Percentiles rank a stretch among this genome's conserved stretches.
These are phyloP conservation scores for Sarocladium strictum DNA, from an alignment of 2,329 filamentous ascomycete genomes.

Conservation along the genomic window DNA sequence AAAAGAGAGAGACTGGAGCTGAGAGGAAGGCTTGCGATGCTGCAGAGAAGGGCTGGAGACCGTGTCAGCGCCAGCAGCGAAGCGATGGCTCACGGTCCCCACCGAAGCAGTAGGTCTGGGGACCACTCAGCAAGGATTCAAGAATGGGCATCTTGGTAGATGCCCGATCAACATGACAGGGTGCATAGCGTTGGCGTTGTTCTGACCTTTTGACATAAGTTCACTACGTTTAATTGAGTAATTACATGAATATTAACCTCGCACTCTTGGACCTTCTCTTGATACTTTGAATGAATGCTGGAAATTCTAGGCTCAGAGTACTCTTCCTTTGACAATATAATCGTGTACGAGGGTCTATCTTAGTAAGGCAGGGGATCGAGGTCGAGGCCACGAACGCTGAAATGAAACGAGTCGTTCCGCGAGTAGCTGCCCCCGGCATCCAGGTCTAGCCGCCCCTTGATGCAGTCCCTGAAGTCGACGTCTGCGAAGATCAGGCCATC, in stretches of 20 bases:
- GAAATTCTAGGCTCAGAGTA: too few species aligned
- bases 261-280: too few species aligned
- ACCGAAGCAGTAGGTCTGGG: background rate
- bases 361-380: constrained; percentile 51
- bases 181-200: background rate
- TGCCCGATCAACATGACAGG: background rate
- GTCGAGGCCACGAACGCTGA: constrained; percentile 53
- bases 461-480: constrained; percentile 83
- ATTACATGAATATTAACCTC: too few species aligned
- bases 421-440: constrained; percentile 85
- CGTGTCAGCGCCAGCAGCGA: constrained; percentile 20
- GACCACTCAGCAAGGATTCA: too few species aligned
- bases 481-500: constrained; percentile 62
- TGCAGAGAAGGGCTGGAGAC: constrained; percentile 23
- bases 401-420: constrained; percentile 58
- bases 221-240: too few species aligned
- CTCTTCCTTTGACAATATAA: too few species aligned
- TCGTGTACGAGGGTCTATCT: background rate
- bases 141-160: too few species aligned
- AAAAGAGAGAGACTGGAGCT: constrained; percentile 25
- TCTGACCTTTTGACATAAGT: too few species aligned
- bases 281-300: too few species aligned
- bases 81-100: constrained; percentile 9
- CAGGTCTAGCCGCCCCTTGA: constrained; percentile 72
- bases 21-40: constrained; percentile 25